phyloP scores from a whole-genome alignment of 176 grass and related monocot genomes.

The Carex scoparia region DNA sequence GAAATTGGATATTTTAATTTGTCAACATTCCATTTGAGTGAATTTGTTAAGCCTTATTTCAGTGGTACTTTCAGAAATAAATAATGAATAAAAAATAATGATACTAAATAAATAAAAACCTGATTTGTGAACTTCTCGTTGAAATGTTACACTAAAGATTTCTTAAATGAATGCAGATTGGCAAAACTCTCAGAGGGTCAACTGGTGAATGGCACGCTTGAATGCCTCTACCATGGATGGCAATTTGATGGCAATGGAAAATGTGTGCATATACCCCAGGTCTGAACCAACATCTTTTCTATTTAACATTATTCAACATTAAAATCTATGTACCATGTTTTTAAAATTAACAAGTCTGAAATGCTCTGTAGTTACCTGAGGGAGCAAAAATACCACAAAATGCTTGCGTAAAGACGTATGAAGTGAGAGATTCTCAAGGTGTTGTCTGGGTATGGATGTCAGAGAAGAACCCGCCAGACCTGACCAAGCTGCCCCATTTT shows the following conservation, averaged over 20 bases:
- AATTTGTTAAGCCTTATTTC: background rate
- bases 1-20: background rate
- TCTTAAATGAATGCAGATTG: conserved; percentile 41
- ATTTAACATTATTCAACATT: background rate
- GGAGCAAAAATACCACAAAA: conserved; percentile 75
- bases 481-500: conserved; percentile 64
- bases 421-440: conserved; percentile 83
- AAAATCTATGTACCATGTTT: background rate
- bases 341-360: background rate
- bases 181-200: conserved; percentile 89
- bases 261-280: conserved; percentile 85
- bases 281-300: background rate
- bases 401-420: conserved; percentile 64
- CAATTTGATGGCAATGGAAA: conserved; percentile 92
- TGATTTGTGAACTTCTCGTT: background rate
- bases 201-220: conserved; percentile 70
- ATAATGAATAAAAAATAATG: background rate
- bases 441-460: conserved; percentile 96
- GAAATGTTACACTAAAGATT: background rate
- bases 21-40: background rate
- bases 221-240: conserved; percentile 97
- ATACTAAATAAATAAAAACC: background rate
- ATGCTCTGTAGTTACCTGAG: conserved; percentile 43
- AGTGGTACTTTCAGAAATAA: background rate
- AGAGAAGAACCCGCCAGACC: conserved; percentile 40